These are phyloP conservation scores for Ceratorhiza oryzae-sativae DNA, from an alignment of 1,284 basidiomycete species.

Conservation along the genomic window DNA sequence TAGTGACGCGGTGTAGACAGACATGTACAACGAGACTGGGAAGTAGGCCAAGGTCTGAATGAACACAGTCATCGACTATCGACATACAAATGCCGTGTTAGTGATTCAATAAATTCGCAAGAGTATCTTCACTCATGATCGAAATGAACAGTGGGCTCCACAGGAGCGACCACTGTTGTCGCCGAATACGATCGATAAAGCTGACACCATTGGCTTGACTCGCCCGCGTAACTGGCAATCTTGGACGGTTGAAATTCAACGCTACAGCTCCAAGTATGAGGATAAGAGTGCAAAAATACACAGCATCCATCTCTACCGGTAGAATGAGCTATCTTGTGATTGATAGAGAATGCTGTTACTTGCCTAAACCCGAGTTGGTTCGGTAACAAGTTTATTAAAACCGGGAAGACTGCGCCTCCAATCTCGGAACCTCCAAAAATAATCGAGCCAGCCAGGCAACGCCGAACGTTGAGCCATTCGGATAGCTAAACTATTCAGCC, in stretches of 20 bases:
- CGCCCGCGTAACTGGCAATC: slow-evolving; percentile 7
- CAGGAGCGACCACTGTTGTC: slow-evolving; percentile 31
- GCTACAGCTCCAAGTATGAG: slow-evolving; percentile 21
- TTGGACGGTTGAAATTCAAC: slow-evolving; percentile 20
- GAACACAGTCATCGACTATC: slow-evolving; percentile 32
- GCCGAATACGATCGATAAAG: neutral
- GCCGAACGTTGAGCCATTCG: slow-evolving; percentile 41
- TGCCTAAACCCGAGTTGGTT: slow-evolving; percentile 42
- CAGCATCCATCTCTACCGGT: slow-evolving; percentile 34
- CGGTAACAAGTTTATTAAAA: slow-evolving; percentile 41
- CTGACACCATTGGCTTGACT: neutral
- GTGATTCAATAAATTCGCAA: too few relatives aligned
- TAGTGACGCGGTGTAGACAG: slow-evolving; percentile 40
- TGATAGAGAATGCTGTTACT: slow-evolving; percentile 18
- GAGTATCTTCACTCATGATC: slow-evolving; percentile 7
- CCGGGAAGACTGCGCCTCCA: slow-evolving; percentile 43
- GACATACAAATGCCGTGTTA: neutral
- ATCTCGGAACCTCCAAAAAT: slow-evolving; percentile 43
- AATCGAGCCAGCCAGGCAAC: slow-evolving; percentile 37
- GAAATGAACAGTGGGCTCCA: slow-evolving; percentile 24
- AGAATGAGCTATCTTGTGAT: neutral
- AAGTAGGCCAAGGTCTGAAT: slow-evolving; percentile 42
- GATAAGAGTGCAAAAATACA: slow-evolving; percentile 31
- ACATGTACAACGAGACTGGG: slow-evolving; percentile 41
- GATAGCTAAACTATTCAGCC: slow-evolving; percentile 19